Evolutionary conservation across 495 filamentous ascomycete genomes (phyloP).

Genomic region (Neurospora tetraspora): DNA sequence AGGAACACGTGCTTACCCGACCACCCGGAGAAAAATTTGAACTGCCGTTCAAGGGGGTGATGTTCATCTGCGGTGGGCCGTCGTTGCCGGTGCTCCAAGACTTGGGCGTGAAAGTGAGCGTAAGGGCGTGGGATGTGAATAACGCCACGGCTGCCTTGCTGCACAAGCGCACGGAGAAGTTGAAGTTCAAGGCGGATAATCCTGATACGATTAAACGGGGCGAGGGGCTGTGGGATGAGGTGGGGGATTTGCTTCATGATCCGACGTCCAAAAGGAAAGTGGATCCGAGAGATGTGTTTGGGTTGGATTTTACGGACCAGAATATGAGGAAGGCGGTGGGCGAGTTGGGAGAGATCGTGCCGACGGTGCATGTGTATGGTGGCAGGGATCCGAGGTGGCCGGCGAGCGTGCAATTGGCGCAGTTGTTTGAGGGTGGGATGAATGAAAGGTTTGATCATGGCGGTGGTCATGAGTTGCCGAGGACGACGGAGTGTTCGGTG

Average conservation of each 20-base stretch:
- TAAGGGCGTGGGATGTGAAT: conserved; percentile 30
- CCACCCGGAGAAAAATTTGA: background rate
- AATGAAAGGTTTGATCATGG: conserved; percentile 36
- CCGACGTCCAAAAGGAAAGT: background rate
- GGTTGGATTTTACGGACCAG: conserved; percentile 39
- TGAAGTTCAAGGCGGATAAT: conserved; percentile 19
- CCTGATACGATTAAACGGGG: conserved; percentile 16
- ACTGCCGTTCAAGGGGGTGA: conserved; percentile 46
- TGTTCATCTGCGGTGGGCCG: conserved; percentile 50
- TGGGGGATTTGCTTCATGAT: conserved; percentile 23
- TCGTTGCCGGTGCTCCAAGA: conserved; percentile 34
- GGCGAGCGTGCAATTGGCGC: conserved; percentile 43
- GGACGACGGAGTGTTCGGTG: conserved; percentile 18
- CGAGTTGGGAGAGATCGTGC: conserved; percentile 23
- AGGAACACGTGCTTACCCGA: conserved; percentile 16
- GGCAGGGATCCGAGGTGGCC: conserved; percentile 47
- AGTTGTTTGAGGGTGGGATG: conserved; percentile 41
- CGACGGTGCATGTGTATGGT: conserved; percentile 54
- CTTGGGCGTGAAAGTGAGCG: conserved; percentile 40
- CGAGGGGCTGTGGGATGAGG: conserved; percentile 19
- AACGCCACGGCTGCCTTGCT: conserved; percentile 17
- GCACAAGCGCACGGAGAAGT: conserved; percentile 18
- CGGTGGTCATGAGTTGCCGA: conserved; percentile 43
- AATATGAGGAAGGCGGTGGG: conserved; percentile 22
- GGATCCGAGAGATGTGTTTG: conserved; percentile 31